Percentiles rank a stretch among this genome's conserved stretches.
Evolutionary conservation across 345 rosid genomes (phyloP).

Genomic region (Moringa oleifera): DNA sequence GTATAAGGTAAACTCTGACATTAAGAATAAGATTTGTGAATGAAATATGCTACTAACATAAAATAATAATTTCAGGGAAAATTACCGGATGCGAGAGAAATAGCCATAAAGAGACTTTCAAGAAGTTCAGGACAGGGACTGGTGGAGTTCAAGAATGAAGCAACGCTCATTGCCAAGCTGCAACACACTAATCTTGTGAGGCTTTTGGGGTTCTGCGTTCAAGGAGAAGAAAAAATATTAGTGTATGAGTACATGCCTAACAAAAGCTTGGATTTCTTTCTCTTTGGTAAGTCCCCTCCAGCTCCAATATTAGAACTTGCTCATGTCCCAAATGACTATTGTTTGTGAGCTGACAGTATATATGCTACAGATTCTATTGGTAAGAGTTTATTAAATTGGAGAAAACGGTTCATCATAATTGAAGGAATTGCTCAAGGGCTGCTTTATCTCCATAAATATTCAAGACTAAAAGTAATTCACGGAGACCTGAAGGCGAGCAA

Average conservation of each 20-base stretch:
- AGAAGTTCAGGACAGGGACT: slow-evolving; percentile 26
- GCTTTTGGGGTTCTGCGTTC: slow-evolving; percentile 21
- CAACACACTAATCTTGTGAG: slow-evolving; percentile 24
- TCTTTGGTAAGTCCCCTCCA: slow-evolving; percentile 22
- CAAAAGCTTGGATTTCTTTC: slow-evolving; percentile 26
- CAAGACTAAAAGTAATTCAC: slow-evolving; percentile 51
- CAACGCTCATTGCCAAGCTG: no score
- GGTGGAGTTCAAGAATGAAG: slow-evolving; percentile 24
- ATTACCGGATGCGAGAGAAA: slow-evolving; percentile 15
- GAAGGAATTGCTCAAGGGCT: slow-evolving; percentile 47
- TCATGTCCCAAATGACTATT: no score
- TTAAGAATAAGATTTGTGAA: no score
- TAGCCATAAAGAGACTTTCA: slow-evolving; percentile 24
- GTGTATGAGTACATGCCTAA: slow-evolving; percentile 28
- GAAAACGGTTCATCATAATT: slow-evolving; percentile 35
- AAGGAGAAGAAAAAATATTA: no score
- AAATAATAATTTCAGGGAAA: slow-evolving; percentile 14
- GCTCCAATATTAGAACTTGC: no score
- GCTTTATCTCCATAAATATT: slow-evolving; percentile 38
- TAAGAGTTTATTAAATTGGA: slow-evolving; percentile 35
- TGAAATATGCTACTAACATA: no score
- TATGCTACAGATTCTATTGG: no score
- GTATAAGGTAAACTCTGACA: no score
- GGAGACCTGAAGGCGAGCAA: slow-evolving; percentile 66
- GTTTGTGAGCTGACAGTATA: no score